Conservation (phyloP, 257 asterid species). For the Vinca minor region DNA sequence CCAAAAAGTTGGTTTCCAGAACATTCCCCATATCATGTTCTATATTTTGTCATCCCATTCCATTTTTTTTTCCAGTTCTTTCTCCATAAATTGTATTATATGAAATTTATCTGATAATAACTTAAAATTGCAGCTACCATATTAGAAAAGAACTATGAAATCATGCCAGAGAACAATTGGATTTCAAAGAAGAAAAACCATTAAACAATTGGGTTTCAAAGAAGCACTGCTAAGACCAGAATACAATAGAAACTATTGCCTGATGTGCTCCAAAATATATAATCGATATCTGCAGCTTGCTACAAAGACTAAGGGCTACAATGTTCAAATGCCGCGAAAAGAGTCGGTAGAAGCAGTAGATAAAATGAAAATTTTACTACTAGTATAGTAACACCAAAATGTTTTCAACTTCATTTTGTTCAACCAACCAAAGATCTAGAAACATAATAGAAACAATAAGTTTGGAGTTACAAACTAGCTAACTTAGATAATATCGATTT, state of each 20-base stretch:
- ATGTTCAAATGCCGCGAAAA: background rate
- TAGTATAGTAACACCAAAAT: background rate
- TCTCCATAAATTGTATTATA: background rate
- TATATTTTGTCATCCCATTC: background rate
- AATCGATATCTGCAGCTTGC: background rate
- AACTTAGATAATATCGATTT: conserved; percentile 58
- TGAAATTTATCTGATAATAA: background rate
- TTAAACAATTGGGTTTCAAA: too few species aligned
- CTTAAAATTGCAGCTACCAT: background rate
- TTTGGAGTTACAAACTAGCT: conserved; percentile 36
- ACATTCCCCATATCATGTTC: background rate
- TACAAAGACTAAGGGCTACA: background rate
- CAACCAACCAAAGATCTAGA: background rate
- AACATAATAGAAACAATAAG: background rate
- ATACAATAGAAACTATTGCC: background rate
- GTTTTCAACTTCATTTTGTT: background rate
- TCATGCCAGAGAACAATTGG: background rate
- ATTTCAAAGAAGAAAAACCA: background rate
- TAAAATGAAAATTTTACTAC: background rate
- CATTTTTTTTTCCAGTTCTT: background rate
- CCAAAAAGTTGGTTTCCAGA: too few species aligned
- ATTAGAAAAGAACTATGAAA: too few species aligned
- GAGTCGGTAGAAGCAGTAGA: background rate
- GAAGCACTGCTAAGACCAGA: too few species aligned
- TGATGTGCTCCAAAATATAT: background rate